Evolutionary conservation across 2,329 filamentous ascomycete species (phyloP), one percentile per base, ranked within the genome.

Genomic region (Akanthomyces lecanii): DNA sequence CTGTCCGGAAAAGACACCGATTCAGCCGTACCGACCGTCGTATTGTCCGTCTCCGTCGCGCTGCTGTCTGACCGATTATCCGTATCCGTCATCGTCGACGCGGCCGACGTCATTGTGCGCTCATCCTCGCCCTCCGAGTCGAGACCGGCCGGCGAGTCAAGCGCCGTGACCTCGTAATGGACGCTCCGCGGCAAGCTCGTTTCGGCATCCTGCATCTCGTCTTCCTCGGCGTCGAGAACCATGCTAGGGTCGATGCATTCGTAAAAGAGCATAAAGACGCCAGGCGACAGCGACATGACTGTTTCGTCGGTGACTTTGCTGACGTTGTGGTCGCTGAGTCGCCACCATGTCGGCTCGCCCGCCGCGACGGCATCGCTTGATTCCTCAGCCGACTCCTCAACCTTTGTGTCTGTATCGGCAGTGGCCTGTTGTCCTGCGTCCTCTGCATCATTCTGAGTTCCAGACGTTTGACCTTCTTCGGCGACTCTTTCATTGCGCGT

Each of bases 191-290:
- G 36, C 25, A 62, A 33, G 25, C 23, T 42, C 18, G 44, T 5
- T 45, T 36, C 63, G 21, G 66, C 28, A 36, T 64, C 63, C 38
- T 59, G 53, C 53, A 59, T 55, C 25, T 72, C 68, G 14, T 65
- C 61, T 18, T 67, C 66, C 33, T 75, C 72, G 28, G 73, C 68
- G 28, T 73, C 70, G 11, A 81, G 72, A 23, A 88, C 72, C 33
- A 79, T 78, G 44, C 73, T 77, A 0, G 81, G 74, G 63, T 89
- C 86, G 28, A 89, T 78, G 53, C 85, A 85, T 72, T 99, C 94
- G 73, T 98, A 99, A 74, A 98, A 98, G 1, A 98, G 82, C 94
- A 99, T 98, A 72, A 98, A 98, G 0, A 93, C 94, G 1, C 91
- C 92, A 0, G 75, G 72, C 0, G 87, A 87, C 68, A 96, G 89